Percentiles rank a stretch among this genome's conserved stretches.
phyloP scores from a whole-genome alignment of 2,329 filamentous ascomycete genomes.

The Sclerotinia nivalis region DNA sequence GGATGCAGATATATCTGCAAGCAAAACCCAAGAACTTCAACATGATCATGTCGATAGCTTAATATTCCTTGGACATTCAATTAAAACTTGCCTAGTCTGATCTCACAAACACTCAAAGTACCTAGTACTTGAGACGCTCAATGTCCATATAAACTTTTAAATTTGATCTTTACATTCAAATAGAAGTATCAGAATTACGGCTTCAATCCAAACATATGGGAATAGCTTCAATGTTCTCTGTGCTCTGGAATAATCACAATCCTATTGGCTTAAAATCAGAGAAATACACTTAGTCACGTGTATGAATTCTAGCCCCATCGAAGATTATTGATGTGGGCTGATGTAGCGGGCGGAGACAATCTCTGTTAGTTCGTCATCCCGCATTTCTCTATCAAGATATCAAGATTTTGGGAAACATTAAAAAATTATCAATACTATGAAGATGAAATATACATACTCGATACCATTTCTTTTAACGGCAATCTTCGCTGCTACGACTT shows the following conservation, averaged over 20 bases:
- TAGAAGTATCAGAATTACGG: background rate
- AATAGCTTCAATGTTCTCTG: background rate
- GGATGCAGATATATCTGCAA: background rate
- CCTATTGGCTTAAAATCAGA: no score
- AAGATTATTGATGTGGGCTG: background rate
- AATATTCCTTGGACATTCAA: background rate
- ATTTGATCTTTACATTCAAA: background rate
- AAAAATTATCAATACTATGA: constrained; percentile 1
- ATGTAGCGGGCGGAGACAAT: background rate
- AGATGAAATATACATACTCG: constrained; percentile 19
- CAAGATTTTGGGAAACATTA: background rate
- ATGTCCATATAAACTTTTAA: background rate
- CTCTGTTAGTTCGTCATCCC: constrained; percentile 17
- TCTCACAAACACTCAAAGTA: no score
- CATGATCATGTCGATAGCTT: background rate
- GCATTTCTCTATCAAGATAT: constrained; percentile 15
- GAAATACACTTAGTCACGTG: background rate
- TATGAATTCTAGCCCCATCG: background rate
- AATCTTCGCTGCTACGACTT: constrained; percentile 22
- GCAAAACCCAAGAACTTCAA: background rate
- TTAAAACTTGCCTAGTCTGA: background rate
- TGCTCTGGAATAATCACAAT: background rate
- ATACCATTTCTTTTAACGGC: constrained; percentile 27
- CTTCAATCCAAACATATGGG: background rate
- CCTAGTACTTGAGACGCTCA: no score